phyloP scores from a whole-genome alignment of 2,329 filamentous ascomycete genomes.

The Nemania diffusa region DNA sequence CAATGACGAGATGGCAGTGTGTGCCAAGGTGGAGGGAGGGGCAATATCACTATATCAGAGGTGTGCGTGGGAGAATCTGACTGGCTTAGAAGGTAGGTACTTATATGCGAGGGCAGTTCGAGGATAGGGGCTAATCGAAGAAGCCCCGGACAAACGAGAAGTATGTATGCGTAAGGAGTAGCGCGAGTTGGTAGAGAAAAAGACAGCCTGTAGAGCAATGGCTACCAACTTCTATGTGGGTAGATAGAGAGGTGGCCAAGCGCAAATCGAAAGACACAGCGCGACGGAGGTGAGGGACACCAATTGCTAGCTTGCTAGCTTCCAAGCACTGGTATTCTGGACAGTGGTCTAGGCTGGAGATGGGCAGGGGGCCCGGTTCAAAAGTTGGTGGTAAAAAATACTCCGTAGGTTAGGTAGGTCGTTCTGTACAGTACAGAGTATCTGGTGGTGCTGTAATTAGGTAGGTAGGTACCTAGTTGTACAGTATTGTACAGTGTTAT shows the following conservation, averaged over 20 bases:
- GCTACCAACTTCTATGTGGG: constrained; percentile 35
- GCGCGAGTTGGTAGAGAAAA: constrained; percentile 1
- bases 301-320: constrained; percentile 20
- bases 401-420: background rate
- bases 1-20: constrained; percentile 41
- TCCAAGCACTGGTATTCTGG: constrained; percentile 31
- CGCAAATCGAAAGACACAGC: constrained; percentile 38
- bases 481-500: constrained; percentile 5
- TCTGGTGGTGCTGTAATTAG: too few relatives aligned
- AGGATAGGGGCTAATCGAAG: constrained; percentile 38
- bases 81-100: constrained; percentile 38
- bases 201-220: constrained; percentile 23
- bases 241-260: background rate
- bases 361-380: constrained; percentile 12
- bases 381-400: constrained; percentile 2
- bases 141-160: constrained; percentile 25
- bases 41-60: constrained; percentile 47
- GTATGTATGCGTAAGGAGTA: constrained; percentile 1
- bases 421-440: background rate
- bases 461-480: too few relatives aligned
- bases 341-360: constrained; percentile 23
- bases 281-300: constrained; percentile 31
- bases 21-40: constrained; percentile 46
- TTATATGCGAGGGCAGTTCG: constrained; percentile 40
- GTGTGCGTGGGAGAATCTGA: constrained; percentile 47